Base-by-base conservation (phyloP, 2,329 filamentous ascomycete genomes). In the Trichoderma sp. region DNA sequence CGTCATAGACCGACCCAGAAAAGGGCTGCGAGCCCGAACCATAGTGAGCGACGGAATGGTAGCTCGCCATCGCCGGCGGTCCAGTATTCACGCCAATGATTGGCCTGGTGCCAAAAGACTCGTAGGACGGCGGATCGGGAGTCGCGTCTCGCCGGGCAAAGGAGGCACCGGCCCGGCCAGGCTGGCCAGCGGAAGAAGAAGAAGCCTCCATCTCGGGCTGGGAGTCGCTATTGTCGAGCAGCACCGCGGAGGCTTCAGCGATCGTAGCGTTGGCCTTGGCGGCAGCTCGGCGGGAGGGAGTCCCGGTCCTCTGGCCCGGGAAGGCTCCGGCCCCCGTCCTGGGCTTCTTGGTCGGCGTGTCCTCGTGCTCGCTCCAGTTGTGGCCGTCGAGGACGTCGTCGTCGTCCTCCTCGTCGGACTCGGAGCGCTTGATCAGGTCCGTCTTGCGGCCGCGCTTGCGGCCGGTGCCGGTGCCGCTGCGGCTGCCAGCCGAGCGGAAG, bases 291-390 rank as follows among this genome's bases (percentile, higher is more conserved):
- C 76, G 76, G 61, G 72, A 72, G 6, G 75, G 71, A 19, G 72
- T 72, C 26, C 68, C 69, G 58, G 63, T 68, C 69, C 68, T 69
- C 66, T 69, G 64, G 60, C 68, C 68, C 30, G 74, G 68, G 60
- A 67, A 43, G 7, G 69, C 68, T 24, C 68, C 69, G 5, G 68
- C 68, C n/a, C 68, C 69, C 5, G 68, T 71, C 69, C 73, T 75
- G 12, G 67, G 48, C 6, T 73, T 71, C 73, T 79, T 80, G 24
- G 75, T 77, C 2, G 77, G 77, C 1, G 78, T 79, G 26, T 75
- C 72, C 26, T 78, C 72, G 64, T 74, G 68, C 4, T 72, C 74
- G 39, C 76, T 74, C 59, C 72, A 75, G 67, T 75, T 69, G 19
- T 72, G 71, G 39, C 72, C 66, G 26, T 73, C 70, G 1, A 74